Conservation (phyloP, 2,329 filamentous ascomycete genomes). For the Hortaea werneckii region DNA sequence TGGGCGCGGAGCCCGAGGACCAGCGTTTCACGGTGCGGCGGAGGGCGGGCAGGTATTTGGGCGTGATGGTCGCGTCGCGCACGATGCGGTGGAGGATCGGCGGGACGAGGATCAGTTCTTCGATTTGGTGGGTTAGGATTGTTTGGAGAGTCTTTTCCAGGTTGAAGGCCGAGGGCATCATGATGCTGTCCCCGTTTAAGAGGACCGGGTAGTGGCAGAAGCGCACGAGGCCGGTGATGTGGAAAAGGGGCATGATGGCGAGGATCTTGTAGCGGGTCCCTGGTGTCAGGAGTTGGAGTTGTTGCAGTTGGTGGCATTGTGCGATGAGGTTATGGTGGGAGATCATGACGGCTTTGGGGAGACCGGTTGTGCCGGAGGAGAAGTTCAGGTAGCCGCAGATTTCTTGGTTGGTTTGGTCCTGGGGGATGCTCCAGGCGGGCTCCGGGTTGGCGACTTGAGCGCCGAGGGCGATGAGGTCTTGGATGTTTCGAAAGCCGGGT, state of each 20-base stretch:
- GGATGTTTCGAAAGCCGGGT: constrained; percentile 37
- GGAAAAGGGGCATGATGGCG: constrained; percentile 47
- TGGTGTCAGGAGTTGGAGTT: constrained; percentile 35
- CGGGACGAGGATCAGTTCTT: constrained; percentile 48
- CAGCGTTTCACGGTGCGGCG: constrained; percentile 39
- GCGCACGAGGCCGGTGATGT: constrained; percentile 53
- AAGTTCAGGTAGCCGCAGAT: constrained; percentile 42
- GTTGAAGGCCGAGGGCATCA: constrained; percentile 54
- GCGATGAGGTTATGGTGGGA: constrained; percentile 41
- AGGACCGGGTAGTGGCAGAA: constrained; percentile 51
- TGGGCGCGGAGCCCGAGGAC: constrained; percentile 51
- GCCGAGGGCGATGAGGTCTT: constrained; percentile 33
- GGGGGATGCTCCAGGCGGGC: constrained; percentile 38
- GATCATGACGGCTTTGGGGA: constrained; percentile 37
- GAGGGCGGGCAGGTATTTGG: constrained; percentile 44
- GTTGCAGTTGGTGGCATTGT: constrained; percentile 50
- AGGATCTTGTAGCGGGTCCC: constrained; percentile 38
- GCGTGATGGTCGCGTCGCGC: constrained; percentile 41
- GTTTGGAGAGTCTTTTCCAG: constrained; percentile 46
- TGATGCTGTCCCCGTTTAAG: constrained; percentile 52
- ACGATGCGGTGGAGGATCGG: constrained; percentile 52
- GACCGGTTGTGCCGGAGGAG: constrained; percentile 30
- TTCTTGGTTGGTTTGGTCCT: constrained; percentile 44
- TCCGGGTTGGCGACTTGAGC: constrained; percentile 28
- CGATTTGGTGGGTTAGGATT: constrained; percentile 40